Evolutionary conservation across 2,329 filamentous ascomycete genomes (phyloP).

Genomic region (Aspergillus alliaceus): DNA sequence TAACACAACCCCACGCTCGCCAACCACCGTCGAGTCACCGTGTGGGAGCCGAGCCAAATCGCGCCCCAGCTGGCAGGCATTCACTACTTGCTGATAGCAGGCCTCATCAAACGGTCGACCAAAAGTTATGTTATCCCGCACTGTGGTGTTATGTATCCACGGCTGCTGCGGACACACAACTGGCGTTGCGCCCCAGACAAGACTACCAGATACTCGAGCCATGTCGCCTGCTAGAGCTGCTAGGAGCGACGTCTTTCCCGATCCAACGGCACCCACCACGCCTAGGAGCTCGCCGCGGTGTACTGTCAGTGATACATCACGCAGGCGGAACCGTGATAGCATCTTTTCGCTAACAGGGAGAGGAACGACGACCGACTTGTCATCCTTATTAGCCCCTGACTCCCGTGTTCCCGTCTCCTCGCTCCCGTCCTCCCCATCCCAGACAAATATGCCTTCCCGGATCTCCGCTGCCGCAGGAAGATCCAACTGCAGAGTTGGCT

Average conservation of each 20-base stretch:
- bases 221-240: slow-evolving; percentile 91
- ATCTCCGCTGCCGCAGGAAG: slow-evolving; percentile 74
- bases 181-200: slow-evolving; percentile 67
- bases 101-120: slow-evolving; percentile 71
- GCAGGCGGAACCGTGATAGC: slow-evolving; percentile 41
- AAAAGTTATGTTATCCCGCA: slow-evolving; percentile 88
- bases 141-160: slow-evolving; percentile 92
- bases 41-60: slow-evolving; percentile 93
- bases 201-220: slow-evolving; percentile 65
- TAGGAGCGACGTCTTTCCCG: slow-evolving; percentile 89
- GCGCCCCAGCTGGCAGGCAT: slow-evolving; percentile 78
- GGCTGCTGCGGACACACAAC: slow-evolving; percentile 96
- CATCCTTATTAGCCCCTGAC: background rate
- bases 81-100: slow-evolving; percentile 84
- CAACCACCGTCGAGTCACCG: slow-evolving; percentile 87
- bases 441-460: slow-evolving; percentile 75
- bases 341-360: background rate
- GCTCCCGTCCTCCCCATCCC: slow-evolving; percentile 40
- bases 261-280: slow-evolving; percentile 66
- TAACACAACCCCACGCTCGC: slow-evolving; percentile 91
- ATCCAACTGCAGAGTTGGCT: no score
- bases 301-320: slow-evolving; percentile 36
- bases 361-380: background rate
- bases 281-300: slow-evolving; percentile 48
- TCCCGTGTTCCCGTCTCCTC: slow-evolving; percentile 8